phyloP scores from a whole-genome alignment of 1,284 basidiomycete species.

The Ceratobasidium sp. region DNA sequence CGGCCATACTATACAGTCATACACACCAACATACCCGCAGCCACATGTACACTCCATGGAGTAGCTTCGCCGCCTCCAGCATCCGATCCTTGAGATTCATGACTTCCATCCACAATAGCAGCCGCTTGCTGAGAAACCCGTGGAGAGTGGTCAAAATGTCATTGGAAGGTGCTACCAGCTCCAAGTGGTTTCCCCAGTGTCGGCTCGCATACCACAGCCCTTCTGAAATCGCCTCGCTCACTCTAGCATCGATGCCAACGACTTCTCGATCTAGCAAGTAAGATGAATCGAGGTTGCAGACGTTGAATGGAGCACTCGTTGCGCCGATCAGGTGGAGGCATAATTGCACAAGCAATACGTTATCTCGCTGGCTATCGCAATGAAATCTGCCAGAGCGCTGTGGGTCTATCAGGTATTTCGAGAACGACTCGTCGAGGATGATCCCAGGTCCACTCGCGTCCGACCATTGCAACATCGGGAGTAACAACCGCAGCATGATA shows the following conservation, averaged over 20 bases:
- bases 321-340: slow-evolving; percentile 1
- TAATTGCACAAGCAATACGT: neutral
- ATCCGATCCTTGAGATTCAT: slow-evolving; percentile 1
- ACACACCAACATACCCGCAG: neutral
- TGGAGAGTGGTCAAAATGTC: neutral
- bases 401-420: neutral
- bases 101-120: slow-evolving; percentile 34
- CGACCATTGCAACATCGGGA: neutral
- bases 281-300: slow-evolving; percentile 20
- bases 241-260: neutral
- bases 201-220: slow-evolving; percentile 20
- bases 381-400: neutral
- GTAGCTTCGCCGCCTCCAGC: neutral
- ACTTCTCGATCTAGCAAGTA: slow-evolving; percentile 4
- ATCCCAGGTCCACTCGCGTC: neutral
- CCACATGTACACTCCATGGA: neutral
- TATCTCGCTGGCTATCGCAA: neutral
- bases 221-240: neutral
- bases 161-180: neutral
- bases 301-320: slow-evolving; percentile 4
- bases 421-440: neutral
- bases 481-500: neutral
- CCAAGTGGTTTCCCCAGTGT: slow-evolving; percentile 7
- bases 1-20: neutral
- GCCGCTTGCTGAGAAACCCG: neutral